These are phyloP conservation scores for Purshia tridentata DNA, from an alignment of 306 rosid genomes.

Conservation along the genomic window DNA sequence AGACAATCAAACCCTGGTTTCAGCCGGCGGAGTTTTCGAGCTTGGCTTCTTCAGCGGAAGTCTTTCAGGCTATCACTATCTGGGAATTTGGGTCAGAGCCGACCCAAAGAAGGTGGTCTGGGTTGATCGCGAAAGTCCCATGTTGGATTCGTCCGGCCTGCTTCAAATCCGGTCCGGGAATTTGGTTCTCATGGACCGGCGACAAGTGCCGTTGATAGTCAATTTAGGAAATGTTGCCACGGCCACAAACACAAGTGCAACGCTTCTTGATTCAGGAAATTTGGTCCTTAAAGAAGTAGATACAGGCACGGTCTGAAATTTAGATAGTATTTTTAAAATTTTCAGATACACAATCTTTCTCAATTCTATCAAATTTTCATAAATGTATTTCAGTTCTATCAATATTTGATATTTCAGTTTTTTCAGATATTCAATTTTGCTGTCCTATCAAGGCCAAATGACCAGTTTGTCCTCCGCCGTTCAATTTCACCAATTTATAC, in stretches of 20 bases:
- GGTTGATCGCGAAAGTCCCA: constrained; percentile 17
- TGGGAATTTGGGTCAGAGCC: constrained; percentile 20
- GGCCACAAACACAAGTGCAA: constrained; percentile 1
- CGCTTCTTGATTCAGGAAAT: constrained; percentile 19
- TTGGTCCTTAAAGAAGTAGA: neutral
- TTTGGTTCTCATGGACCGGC: constrained; percentile 15
- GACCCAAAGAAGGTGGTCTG: constrained; percentile 9
- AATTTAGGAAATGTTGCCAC: constrained; percentile 1
- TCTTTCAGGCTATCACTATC: constrained; percentile 7
- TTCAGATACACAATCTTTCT: too few species aligned
- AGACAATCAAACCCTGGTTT: constrained; percentile 8
- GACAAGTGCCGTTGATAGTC: constrained; percentile 6
- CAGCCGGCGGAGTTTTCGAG: constrained; percentile 20
- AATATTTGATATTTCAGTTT: too few species aligned
- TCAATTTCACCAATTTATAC: too few species aligned
- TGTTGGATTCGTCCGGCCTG: neutral
- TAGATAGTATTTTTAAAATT: too few species aligned
- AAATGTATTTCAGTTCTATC: too few species aligned
- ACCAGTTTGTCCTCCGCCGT: too few species aligned
- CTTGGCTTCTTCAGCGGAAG: constrained; percentile 15
- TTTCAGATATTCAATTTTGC: neutral
- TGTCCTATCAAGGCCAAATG: too few species aligned
- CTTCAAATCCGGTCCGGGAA: constrained; percentile 14
- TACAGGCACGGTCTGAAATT: neutral
- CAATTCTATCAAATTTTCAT: too few species aligned